phyloP scores from a whole-genome alignment of 2,329 filamentous ascomycete genomes.

The Venturia effusa region DNA sequence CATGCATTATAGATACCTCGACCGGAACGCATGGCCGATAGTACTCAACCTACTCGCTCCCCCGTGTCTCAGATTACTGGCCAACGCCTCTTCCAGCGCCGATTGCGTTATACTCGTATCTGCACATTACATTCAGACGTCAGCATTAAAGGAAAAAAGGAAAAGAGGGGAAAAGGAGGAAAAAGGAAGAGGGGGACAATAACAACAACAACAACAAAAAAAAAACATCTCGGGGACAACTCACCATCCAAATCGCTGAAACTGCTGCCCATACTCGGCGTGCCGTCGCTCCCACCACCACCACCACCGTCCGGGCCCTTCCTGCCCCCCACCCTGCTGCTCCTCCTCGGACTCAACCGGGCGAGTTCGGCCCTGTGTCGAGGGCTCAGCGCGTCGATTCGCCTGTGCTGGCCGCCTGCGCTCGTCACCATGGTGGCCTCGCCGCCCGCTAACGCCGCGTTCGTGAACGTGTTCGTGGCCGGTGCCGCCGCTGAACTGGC shows the following conservation, averaged over 20 bases:
- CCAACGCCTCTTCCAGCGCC: conserved; percentile 65
- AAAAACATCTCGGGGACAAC: no score
- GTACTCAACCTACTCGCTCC: conserved; percentile 49
- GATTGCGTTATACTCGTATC: conserved; percentile 74
- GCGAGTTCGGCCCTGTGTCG: conserved; percentile 48
- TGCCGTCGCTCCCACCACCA: conserved; percentile 61
- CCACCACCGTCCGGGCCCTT: no score
- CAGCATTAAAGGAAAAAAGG: not conserved
- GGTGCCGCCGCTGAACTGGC: conserved; percentile 8
- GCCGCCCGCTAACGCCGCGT: no score
- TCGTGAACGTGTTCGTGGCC: no score
- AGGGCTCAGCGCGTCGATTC: conserved; percentile 32
- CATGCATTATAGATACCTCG: conserved; percentile 40
- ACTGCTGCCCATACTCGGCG: conserved; percentile 73
- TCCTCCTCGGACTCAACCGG: conserved; percentile 42
- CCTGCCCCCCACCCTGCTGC: conserved; percentile 39
- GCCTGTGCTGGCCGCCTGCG: conserved; percentile 4
- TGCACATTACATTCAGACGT: conserved; percentile 23
- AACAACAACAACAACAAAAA: no score
- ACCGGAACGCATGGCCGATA: conserved; percentile 54
- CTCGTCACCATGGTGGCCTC: not conserved
- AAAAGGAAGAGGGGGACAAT: no score
- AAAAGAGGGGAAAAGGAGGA: not conserved
- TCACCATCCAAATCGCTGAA: conserved; percentile 74
- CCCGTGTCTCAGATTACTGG: conserved; percentile 59